Conservation (phyloP, 2,329 filamentous ascomycete species). For the Thielaviopsis populi region DNA sequence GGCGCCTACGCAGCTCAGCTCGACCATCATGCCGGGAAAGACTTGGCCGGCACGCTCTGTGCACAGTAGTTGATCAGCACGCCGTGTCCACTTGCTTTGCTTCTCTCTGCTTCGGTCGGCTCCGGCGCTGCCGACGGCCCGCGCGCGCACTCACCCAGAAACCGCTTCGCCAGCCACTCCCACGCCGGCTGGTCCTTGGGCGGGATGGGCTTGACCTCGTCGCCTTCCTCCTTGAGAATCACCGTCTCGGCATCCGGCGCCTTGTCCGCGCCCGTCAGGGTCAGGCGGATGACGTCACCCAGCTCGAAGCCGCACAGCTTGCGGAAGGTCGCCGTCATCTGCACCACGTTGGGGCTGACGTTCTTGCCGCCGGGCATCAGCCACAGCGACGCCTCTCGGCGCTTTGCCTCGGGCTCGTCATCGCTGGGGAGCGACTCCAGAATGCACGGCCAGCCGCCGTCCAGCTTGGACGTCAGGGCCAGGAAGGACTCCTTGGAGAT, state of each 20-base stretch:
- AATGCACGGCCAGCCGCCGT: constrained; percentile 30
- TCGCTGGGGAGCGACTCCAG: constrained; percentile 24
- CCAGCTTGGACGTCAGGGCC: constrained; percentile 29
- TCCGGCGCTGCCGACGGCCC: too few relatives aligned
- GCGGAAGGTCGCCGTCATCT: constrained; percentile 60
- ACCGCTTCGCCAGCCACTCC: constrained; percentile 25
- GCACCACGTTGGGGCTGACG: constrained; percentile 50
- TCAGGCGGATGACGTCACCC: constrained; percentile 47
- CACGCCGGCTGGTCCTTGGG: constrained; percentile 24
- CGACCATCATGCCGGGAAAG: constrained; percentile 55
- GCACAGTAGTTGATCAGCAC: not conserved
- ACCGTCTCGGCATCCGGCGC: constrained; percentile 43
- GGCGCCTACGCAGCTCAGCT: constrained; percentile 31
- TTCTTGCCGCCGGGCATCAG: constrained; percentile 38
- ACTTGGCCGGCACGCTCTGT: constrained; percentile 51
- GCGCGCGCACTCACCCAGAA: constrained; percentile 22
- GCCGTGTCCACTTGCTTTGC: not conserved
- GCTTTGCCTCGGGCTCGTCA: constrained; percentile 19
- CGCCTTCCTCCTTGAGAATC: constrained; percentile 41
- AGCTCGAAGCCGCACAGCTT: constrained; percentile 58
- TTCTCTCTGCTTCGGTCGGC: too few relatives aligned
- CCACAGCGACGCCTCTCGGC: constrained; percentile 36
- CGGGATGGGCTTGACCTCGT: constrained; percentile 20
- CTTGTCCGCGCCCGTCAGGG: constrained; percentile 35
- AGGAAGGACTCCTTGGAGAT: constrained; percentile 34